Evolutionary conservation across 78 protist genomes (phyloP), one percentile per base, ranked within the genome.

Genomic region (Cavenderia fasciculata): DNA sequence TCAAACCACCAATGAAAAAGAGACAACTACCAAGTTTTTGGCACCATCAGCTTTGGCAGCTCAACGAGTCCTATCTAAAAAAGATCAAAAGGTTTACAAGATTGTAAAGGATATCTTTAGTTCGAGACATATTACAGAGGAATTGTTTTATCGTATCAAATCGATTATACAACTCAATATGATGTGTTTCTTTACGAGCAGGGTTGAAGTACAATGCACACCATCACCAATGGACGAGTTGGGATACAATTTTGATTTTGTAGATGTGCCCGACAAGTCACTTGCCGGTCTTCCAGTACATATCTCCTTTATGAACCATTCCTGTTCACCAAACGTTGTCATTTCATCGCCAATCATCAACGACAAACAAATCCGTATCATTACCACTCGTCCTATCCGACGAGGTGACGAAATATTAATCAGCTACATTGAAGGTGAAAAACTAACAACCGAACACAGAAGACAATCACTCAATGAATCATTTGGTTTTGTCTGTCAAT

Each of bases 371-470:
- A 65, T 82, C 19, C 43, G 90, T 38, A 23, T 82, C 33, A 59
- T 74, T 14, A 23, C 90, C 12, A 47, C 36, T 34, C 34, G 70
- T 52, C 90, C 90, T 27, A 82, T 82, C 18, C 65, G 68, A 43
- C 65, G 68, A 31, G 90, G 90, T 19, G 90, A 82, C n/a, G 90
- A 82, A 57, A 21, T 82, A 1, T 82, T 82, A 21, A 68, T 82
- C 18, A 33, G 73, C 14, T 82, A 82, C 33, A 51, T 82, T 31
- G 78, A 65, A 7, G 90, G 79, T 33, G 1, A 12, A 11, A 19
- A 68, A 12, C 16, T 82, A 12, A 10, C 44, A 1, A 31, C 57
- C 0, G 71, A 68, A 2, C 6, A 47, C 4, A 46, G 90, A 27
- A 46, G 16, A 38, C 21, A 27, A 19, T 25, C 33, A 1, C 31